Evolutionary conservation across 169 alveolate genomes (phyloP), one percentile per base, ranked within the genome.

Genomic region (Toxoplasma gondii): DNA sequence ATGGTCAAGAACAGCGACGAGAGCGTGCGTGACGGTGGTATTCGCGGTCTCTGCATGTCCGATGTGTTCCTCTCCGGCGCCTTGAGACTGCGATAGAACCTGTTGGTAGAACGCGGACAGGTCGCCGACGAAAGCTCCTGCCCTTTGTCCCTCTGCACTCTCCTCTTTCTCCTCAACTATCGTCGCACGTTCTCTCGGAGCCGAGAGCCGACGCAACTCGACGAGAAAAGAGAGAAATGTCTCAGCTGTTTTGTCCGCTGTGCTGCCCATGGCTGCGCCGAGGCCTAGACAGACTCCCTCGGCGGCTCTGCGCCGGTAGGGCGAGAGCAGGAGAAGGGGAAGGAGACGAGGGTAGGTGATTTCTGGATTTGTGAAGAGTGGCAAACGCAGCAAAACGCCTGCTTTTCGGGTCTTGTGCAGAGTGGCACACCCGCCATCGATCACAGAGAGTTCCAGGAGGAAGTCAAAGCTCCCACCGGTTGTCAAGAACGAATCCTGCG

Each of bases 281-380:
- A 82, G 44, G 64, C 90, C 90, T 67, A 82, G 90, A 41, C 90
- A 82, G n/a, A 31, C 17, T 4, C 90, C 90, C 64, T 82, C 67
- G 69, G 90, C 90, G 7, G 90, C 67, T 82, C 67, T 5, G 69
- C 64, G 58, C 5, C 90, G 29, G 39, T 41, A 82, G 38, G 64
- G 69, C 54, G 90, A 67, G 41, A 82, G 34, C 69, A 82, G 67
- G 19, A 82, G 90, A 17, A 43, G 41, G 7, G 34, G 53, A 27
- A 82, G 90, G 7, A 82, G 90, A 4, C 67, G 90, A 12, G 90
- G 90, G 24, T 39, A 82, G 44, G 90, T 82, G 34, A 82, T 24
- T 10, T 22, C 53, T 5, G 90, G 67, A 4, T 82, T 31, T 12
- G 90, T 82, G 90, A 82, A 82, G 41, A 82, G 64, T 1, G 90